phyloP scores from a whole-genome alignment of 2,329 filamentous ascomycete genomes.

The Sporothrix inflata region DNA sequence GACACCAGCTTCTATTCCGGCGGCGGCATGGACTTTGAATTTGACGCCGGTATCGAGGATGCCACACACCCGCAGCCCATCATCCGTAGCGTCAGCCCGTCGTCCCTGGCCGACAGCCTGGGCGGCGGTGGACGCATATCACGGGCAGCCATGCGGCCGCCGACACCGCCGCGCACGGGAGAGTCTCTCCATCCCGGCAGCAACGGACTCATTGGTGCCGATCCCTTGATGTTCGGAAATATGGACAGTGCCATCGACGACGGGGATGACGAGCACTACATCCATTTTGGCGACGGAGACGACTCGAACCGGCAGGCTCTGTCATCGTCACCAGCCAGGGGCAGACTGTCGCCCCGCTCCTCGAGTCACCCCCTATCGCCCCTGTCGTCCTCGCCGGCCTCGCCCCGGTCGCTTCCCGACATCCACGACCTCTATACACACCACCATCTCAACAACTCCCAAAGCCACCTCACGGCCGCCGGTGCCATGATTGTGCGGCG shows the following conservation, averaged over 20 bases:
- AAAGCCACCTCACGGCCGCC: constrained; percentile 1
- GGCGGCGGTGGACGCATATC: constrained; percentile 48
- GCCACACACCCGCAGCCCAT: constrained; percentile 49
- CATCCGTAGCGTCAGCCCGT: constrained; percentile 60
- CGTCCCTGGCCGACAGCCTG: constrained; percentile 51
- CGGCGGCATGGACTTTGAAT: constrained; percentile 52
- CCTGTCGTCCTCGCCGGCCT: constrained; percentile 4
- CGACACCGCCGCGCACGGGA: constrained; percentile 43
- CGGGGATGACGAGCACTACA: constrained; percentile 53
- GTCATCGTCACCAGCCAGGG: constrained; percentile 41
- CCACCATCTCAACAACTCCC: constrained; percentile 1
- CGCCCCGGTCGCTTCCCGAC: background rate
- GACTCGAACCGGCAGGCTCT: constrained; percentile 37
- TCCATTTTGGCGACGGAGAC: constrained; percentile 48
- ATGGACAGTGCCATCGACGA: constrained; percentile 50
- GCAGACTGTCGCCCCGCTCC: background rate
- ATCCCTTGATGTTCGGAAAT: background rate
- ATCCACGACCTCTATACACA: constrained; percentile 14
- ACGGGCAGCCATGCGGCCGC: constrained; percentile 43
- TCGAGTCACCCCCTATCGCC: background rate
- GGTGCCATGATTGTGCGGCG: constrained; percentile 32
- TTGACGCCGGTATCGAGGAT: constrained; percentile 63
- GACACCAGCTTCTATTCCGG: constrained; percentile 40
- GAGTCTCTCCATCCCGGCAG: constrained; percentile 35
- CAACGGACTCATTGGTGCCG: background rate